Percentiles rank a stretch among this genome's conserved stretches.
phyloP scores from a whole-genome alignment of 2,329 filamentous ascomycete genomes.

The Pyricularia pennisetigena region DNA sequence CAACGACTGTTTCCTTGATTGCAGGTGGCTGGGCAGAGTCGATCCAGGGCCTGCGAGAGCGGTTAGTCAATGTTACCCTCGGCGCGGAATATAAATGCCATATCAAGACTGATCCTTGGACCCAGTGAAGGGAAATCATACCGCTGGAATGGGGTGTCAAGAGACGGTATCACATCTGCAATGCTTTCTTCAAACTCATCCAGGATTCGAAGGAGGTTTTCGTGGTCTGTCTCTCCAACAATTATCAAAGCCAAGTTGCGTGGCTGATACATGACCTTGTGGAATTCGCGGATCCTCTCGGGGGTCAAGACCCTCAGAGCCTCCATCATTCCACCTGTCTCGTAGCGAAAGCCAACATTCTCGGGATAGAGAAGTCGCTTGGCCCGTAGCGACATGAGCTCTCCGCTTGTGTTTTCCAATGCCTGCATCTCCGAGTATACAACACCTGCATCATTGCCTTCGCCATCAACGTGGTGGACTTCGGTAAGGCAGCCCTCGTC shows the following conservation, averaged over 20 bases:
- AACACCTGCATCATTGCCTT: constrained; percentile 89
- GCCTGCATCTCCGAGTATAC: constrained; percentile 99
- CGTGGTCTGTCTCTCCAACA: constrained; percentile 83
- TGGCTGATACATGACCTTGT: constrained; percentile 95
- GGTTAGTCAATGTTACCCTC: not conserved
- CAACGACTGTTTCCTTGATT: constrained; percentile 61
- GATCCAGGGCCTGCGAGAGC: constrained; percentile 59
- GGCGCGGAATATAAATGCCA: too few species aligned
- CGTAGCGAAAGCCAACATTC: constrained; percentile 86
- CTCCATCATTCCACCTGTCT: constrained; percentile 97
- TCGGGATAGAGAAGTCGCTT: constrained; percentile 78
- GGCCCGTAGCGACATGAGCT: constrained; percentile 80
- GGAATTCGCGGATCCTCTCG: constrained; percentile 87
- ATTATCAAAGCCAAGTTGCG: constrained; percentile 88
- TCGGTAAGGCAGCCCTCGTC: constrained; percentile 92
- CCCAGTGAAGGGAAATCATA: constrained; percentile 11
- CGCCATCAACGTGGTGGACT: constrained; percentile 89
- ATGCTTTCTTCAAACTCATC: constrained; percentile 86
- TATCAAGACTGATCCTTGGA: too few species aligned
- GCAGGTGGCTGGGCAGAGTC: constrained; percentile 72
- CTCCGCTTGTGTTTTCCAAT: constrained; percentile 71
- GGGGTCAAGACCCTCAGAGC: constrained; percentile 77
- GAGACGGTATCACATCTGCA: constrained; percentile 66
- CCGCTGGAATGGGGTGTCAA: constrained; percentile 67
- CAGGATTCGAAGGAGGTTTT: constrained; percentile 68